Evolutionary conservation across 768 basidiomycete genomes (phyloP).

Genomic region (Hygrophoropsis aurantiaca): DNA sequence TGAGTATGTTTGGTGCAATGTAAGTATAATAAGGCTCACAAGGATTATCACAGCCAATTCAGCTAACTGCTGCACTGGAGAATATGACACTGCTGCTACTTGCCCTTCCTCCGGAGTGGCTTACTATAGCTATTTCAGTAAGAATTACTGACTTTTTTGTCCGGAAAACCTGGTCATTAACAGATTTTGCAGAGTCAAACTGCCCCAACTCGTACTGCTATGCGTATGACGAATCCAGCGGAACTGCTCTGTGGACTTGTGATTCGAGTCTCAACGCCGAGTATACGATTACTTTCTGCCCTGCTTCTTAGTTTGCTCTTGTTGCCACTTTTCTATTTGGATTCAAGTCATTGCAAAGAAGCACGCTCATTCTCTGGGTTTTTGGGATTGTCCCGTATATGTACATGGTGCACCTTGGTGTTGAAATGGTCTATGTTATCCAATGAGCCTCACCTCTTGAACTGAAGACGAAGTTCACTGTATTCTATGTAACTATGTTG

Average conservation of each 20-base stretch:
- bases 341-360: no score
- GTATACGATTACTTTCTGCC: slow-evolving; percentile 50
- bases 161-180: slow-evolving; percentile 5
- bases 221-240: slow-evolving; percentile 49
- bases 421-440: no score
- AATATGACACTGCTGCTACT: slow-evolving; percentile 47
- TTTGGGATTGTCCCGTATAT: no score
- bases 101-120: slow-evolving; percentile 51
- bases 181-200: slow-evolving; percentile 32
- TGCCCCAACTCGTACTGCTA: slow-evolving; percentile 51
- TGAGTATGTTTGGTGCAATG: slow-evolving; percentile 9
- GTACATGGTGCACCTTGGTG: no score
- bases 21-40: neutral
- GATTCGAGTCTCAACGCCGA: slow-evolving; percentile 30
- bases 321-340: neutral
- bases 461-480: no score
- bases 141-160: slow-evolving; percentile 6
- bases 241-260: slow-evolving; percentile 48
- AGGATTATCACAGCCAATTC: slow-evolving; percentile 44
- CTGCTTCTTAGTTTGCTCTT: slow-evolving; percentile 9
- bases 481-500: no score
- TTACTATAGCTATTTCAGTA: slow-evolving; percentile 49
- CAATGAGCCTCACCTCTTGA: no score
- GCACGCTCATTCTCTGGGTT: no score
- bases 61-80: slow-evolving; percentile 64